phyloP scores from a whole-genome alignment of 2,329 filamentous ascomycete species.

The Colletotrichum sp. region DNA sequence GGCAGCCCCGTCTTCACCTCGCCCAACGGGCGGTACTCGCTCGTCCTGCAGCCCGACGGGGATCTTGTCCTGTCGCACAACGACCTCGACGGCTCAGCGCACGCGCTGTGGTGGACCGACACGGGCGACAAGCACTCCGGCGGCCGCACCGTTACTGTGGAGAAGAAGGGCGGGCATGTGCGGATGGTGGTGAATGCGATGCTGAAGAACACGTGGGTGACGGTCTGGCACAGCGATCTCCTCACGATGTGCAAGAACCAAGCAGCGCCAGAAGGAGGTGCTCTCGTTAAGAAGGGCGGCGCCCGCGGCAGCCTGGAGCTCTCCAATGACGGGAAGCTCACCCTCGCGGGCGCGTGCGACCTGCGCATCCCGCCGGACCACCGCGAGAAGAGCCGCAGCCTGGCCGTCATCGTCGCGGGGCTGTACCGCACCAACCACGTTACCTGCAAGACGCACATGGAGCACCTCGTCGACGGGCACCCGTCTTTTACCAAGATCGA shows the following conservation, averaged over 20 bases:
- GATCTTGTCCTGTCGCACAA: constrained; percentile 15
- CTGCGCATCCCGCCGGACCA: constrained; percentile 5
- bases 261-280: not conserved
- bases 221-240: constrained; percentile 22
- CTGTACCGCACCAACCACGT: constrained; percentile 15
- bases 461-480: not conserved
- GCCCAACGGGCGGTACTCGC: constrained; percentile 6
- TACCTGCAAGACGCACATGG: constrained; percentile 12
- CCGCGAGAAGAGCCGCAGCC: constrained; percentile 10
- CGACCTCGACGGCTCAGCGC: not conserved
- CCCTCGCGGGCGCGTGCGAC: constrained; percentile 17
- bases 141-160: not conserved
- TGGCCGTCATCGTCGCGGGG: constrained; percentile 21
- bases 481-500: constrained; percentile 14
- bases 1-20: not conserved
- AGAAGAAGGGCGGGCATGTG: not conserved
- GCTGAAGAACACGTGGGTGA: constrained; percentile 9
- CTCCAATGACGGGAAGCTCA: constrained; percentile 11
- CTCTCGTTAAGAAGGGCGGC: not conserved
- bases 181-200: constrained; percentile 1
- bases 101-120: constrained; percentile 20
- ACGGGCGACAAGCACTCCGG: constrained; percentile 9
- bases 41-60: constrained; percentile 16
- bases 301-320: constrained; percentile 6
- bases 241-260: not conserved